Percentiles rank a stretch among this genome's conserved stretches.
Conservation (phyloP, 2,329 filamentous ascomycete species). For the Cryphonectria carpinicola region DNA sequence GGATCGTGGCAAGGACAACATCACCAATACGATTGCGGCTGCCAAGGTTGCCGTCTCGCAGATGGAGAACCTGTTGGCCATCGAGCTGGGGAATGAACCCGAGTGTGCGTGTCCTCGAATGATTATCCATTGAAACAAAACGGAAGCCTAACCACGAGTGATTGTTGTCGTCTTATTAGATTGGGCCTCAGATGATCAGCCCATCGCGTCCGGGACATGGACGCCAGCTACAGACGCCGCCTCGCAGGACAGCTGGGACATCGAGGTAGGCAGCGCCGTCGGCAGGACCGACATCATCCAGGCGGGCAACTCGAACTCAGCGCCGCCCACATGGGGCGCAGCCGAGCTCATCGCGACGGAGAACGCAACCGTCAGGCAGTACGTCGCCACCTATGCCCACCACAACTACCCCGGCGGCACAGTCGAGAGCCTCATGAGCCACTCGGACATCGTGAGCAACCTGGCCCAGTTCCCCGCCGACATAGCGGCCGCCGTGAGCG, state of each 20-base stretch:
- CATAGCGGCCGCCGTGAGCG: conserved; percentile 42
- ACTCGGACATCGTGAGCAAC: conserved; percentile 45
- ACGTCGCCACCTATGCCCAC: conserved; percentile 48
- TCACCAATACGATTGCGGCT: conserved; percentile 58
- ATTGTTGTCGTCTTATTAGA: conserved; percentile 33
- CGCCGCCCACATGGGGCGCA: conserved; percentile 44
- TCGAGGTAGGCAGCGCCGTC: conserved; percentile 41
- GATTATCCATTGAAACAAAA: not conserved
- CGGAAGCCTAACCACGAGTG: not conserved
- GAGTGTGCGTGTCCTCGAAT: conserved; percentile 46
- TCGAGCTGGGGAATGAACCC: conserved; percentile 62
- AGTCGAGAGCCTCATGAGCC: conserved; percentile 49
- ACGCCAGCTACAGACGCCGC: conserved; percentile 42
- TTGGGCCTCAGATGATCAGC: conserved; percentile 41
- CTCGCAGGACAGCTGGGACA: conserved; percentile 45
- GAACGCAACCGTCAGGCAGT: conserved; percentile 42
- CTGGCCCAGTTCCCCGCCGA: conserved; percentile 46
- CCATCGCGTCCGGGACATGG: conserved; percentile 44
- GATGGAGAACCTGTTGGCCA: conserved; percentile 55
- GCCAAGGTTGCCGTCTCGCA: conserved; percentile 47
- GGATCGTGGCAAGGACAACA: conserved; percentile 56
- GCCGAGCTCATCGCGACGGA: conserved; percentile 44
- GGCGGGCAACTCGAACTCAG: conserved; percentile 45
- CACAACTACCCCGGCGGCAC: conserved; percentile 54
- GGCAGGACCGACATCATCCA: conserved; percentile 43